Conservation (phyloP, 208 protist genomes). For the Leishmania gerbilli region DNA sequence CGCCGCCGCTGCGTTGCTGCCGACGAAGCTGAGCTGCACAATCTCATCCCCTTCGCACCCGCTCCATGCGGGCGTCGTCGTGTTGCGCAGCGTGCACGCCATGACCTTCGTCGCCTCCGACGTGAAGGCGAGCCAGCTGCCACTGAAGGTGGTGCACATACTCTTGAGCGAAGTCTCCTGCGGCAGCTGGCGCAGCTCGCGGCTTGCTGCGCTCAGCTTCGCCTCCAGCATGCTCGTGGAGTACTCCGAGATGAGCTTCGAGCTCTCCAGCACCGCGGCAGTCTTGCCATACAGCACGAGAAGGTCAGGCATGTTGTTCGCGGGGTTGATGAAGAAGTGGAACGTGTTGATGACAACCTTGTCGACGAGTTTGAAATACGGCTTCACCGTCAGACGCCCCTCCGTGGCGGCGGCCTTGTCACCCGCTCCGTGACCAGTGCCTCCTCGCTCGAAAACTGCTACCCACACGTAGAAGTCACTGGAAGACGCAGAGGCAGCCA, state of each 20-base stretch:
- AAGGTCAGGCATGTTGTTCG: slow-evolving; percentile 60
- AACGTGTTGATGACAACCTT: slow-evolving; percentile 70
- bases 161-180: slow-evolving; percentile 32
- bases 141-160: slow-evolving; percentile 63
- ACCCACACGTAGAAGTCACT: slow-evolving; percentile 85
- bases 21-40: slow-evolving; percentile 60
- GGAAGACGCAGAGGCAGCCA: slow-evolving; percentile 63
- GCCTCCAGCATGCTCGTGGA: slow-evolving; percentile 43
- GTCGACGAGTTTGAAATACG: slow-evolving; percentile 80
- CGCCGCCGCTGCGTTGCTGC: slow-evolving; percentile 24
- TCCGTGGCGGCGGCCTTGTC: slow-evolving; percentile 9
- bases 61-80: slow-evolving; percentile 75
- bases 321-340: slow-evolving; percentile 84
- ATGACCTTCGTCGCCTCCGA: slow-evolving; percentile 60
- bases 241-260: slow-evolving; percentile 70
- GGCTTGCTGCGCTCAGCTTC: slow-evolving; percentile 49
- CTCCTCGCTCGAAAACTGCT: slow-evolving; percentile 38
- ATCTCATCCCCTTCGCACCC: slow-evolving; percentile 63
- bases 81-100: slow-evolving; percentile 84
- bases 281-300: slow-evolving; percentile 76
- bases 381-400: slow-evolving; percentile 52
- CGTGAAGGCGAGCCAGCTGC: slow-evolving; percentile 89
- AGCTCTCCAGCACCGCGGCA: slow-evolving; percentile 75
- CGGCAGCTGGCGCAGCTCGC: slow-evolving; percentile 54
- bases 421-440: background rate